Conservation (phyloP, 768 basidiomycete genomes). For the Nevesoporus exiguus region DNA sequence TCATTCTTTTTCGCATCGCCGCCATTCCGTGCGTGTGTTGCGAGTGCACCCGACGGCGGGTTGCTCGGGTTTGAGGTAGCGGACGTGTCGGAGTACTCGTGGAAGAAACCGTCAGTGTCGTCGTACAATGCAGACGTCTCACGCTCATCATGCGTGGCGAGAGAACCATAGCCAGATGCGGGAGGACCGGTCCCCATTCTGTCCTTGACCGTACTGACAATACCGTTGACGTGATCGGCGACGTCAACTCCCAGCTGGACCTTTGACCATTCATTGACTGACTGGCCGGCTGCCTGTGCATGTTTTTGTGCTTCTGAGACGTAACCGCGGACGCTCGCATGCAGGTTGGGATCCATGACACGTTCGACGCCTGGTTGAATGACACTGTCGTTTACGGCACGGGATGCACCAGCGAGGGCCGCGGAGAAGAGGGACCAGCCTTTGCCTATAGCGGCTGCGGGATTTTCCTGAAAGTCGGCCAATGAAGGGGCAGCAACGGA, state of each 20-base stretch:
- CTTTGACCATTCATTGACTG: constrained; percentile 78
- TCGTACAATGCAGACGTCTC: constrained; percentile 66
- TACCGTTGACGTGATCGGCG: constrained; percentile 67
- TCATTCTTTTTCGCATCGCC: constrained; percentile 38
- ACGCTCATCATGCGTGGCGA: constrained; percentile 44
- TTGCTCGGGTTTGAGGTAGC: constrained; percentile 14
- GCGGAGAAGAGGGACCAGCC: constrained; percentile 96
- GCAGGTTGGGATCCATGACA: constrained; percentile 76
- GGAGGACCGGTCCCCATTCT: constrained; percentile 53
- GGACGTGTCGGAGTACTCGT: constrained; percentile 27
- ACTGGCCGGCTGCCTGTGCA: constrained; percentile 57
- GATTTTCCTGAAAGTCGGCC: constrained; percentile 82
- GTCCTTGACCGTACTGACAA: constrained; percentile 63
- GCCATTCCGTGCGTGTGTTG: constrained; percentile 7
- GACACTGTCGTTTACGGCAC: constrained; percentile 78
- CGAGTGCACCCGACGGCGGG: constrained; percentile 1
- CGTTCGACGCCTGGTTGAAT: constrained; percentile 87
- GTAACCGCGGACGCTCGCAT: constrained; percentile 71
- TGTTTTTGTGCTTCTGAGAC: constrained; percentile 63
- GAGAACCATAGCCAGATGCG: constrained; percentile 47
- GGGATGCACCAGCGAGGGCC: constrained; percentile 75
- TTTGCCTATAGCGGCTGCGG: constrained; percentile 80
- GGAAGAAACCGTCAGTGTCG: constrained; percentile 60
- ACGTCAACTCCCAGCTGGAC: constrained; percentile 81
- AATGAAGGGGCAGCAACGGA: constrained; percentile 79